Evolutionary conservation across 768 basidiomycete species (phyloP).

Genomic region (Suillus alpinus): DNA sequence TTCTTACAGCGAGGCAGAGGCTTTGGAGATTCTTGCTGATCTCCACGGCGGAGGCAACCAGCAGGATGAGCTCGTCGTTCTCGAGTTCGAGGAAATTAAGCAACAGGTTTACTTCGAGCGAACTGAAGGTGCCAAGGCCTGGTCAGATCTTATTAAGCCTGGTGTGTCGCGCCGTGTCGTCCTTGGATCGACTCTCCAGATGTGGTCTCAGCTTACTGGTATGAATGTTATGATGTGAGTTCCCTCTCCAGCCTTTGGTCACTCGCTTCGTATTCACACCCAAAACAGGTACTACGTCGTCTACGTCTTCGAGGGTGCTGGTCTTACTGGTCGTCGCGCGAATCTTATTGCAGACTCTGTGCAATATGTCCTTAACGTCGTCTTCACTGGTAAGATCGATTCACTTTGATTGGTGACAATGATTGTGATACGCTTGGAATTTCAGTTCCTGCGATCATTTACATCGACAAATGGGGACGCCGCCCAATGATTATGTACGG

Average conservation of each 20-base stretch:
- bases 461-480: conserved; percentile 79
- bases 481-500: conserved; percentile 71
- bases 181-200: conserved; percentile 69
- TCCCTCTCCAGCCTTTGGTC: neutral
- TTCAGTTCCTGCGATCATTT: conserved; percentile 46
- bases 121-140: conserved; percentile 69
- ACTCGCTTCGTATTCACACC: neutral
- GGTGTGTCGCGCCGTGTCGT: conserved; percentile 69
- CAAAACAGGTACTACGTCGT: conserved; percentile 33
- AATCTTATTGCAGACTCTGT: conserved; percentile 76
- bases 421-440: neutral
- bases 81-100: conserved; percentile 69
- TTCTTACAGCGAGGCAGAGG: conserved; percentile 43
- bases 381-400: conserved; percentile 28
- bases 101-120: conserved; percentile 57
- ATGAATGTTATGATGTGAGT: conserved; percentile 82
- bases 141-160: conserved; percentile 60
- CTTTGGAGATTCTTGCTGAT: conserved; percentile 70
- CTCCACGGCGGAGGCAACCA: conserved; percentile 63
- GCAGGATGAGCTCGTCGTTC: conserved; percentile 57
- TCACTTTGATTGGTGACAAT: neutral
- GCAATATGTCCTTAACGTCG: conserved; percentile 46
- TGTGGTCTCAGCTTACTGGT: conserved; percentile 75
- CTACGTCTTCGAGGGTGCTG: conserved; percentile 76
- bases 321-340: conserved; percentile 68